phyloP scores from a whole-genome alignment of 2,329 filamentous ascomycete genomes.

The Ilyonectria destructans region DNA sequence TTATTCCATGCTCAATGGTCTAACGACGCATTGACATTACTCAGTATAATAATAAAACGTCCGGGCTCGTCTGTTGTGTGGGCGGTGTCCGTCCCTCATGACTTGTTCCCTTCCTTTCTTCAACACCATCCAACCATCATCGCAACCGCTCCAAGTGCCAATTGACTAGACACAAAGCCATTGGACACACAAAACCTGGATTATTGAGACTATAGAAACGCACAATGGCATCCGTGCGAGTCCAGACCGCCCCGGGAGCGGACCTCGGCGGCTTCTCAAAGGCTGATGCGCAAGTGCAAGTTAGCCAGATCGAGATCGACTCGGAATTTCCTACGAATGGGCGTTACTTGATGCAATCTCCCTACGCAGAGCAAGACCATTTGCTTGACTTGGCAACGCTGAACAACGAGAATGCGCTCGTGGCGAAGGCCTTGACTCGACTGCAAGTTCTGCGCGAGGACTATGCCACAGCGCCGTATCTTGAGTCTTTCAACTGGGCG shows the following conservation, averaged over 20 bases:
- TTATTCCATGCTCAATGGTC: slow-evolving; percentile 49
- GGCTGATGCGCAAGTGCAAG: slow-evolving; percentile 45
- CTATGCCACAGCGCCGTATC: slow-evolving; percentile 85
- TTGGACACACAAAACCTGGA: neutral
- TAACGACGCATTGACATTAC: slow-evolving; percentile 34
- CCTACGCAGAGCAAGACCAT: slow-evolving; percentile 81
- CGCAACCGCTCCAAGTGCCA: slow-evolving; percentile 4
- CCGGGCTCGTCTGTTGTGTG: slow-evolving; percentile 32
- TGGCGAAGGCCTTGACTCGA: slow-evolving; percentile 79
- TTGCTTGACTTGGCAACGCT: slow-evolving; percentile 81
- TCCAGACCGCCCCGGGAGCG: slow-evolving; percentile 45
- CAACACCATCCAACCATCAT: slow-evolving; percentile 12
- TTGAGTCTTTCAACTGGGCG: slow-evolving; percentile 83
- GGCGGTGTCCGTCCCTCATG: slow-evolving; percentile 27
- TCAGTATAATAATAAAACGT: slow-evolving; percentile 43
- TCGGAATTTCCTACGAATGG: slow-evolving; percentile 35
- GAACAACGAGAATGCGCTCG: slow-evolving; percentile 75
- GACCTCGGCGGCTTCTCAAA: slow-evolving; percentile 46
- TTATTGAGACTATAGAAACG: slow-evolving; percentile 19
- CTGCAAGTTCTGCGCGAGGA: slow-evolving; percentile 76
- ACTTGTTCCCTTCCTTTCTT: slow-evolving; percentile 15
- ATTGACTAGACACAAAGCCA: slow-evolving; percentile 10
- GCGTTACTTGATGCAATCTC: slow-evolving; percentile 76
- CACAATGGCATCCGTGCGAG: slow-evolving; percentile 49
- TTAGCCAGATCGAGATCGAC: slow-evolving; percentile 47